Conservation (phyloP, 2,329 filamentous ascomycete genomes). For the Trichoderma sp. region DNA sequence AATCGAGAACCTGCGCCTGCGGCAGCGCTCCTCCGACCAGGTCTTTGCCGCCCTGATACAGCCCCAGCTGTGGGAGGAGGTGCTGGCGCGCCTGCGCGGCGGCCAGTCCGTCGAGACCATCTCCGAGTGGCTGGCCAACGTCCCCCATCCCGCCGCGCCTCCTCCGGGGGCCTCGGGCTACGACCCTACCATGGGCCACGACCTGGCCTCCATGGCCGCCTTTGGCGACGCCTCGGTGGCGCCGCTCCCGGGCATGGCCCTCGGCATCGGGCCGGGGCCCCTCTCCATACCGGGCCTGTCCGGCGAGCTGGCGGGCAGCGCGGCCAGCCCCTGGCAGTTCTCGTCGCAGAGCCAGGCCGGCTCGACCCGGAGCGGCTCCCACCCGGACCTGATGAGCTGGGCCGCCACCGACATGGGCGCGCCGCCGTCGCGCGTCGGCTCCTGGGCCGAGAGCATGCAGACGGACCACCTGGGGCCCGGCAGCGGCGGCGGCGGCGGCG, state of each 20-base stretch:
- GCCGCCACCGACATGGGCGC: conserved; percentile 44
- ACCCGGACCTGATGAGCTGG: conserved; percentile 53
- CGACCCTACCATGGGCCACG: conserved; percentile 29
- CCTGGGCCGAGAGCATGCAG: conserved; percentile 52
- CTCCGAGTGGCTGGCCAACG: conserved; percentile 54
- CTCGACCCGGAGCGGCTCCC: conserved; percentile 51
- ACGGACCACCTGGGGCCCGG: conserved; percentile 35
- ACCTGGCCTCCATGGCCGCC: conserved; percentile 34
- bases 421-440: conserved; percentile 51
- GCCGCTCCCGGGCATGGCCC: conserved; percentile 38
- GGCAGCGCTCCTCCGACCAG: conserved; percentile 57
- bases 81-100: conserved; percentile 54
- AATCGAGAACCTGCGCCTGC: conserved; percentile 58
- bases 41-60: conserved; percentile 58
- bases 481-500: too few species aligned
- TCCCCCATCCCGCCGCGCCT: neutral
- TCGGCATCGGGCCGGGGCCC: conserved; percentile 38
- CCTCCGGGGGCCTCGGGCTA: conserved; percentile 34
- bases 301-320: conserved; percentile 45
- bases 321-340: conserved; percentile 52
- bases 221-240: conserved; percentile 35
- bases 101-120: conserved; percentile 60
- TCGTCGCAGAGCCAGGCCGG: conserved; percentile 51
- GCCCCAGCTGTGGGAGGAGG: conserved; percentile 56
- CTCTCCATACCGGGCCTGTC: conserved; percentile 38